Evolutionary conservation across 2,329 filamentous ascomycete species (phyloP).

Genomic region (Lachnellula subtilissima): DNA sequence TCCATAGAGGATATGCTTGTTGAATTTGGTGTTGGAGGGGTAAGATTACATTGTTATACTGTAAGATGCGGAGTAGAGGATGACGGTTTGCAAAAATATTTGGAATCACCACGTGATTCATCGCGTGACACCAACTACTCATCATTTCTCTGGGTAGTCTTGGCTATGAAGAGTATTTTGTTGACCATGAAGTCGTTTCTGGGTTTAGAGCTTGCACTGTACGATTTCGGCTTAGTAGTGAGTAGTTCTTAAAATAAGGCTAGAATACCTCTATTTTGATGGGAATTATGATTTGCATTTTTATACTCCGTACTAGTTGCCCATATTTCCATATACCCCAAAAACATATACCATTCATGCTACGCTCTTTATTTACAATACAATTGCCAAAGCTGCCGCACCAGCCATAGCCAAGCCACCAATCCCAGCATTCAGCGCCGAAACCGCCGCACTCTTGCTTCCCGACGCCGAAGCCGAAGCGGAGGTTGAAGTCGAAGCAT

Average conservation of each 20-base stretch:
- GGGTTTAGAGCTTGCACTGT: too few species aligned
- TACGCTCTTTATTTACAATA: constrained; percentile 4
- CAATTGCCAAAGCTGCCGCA: constrained; percentile 3
- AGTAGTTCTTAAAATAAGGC: too few species aligned
- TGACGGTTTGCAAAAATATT: not conserved
- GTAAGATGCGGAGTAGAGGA: not conserved
- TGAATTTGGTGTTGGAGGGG: too few species aligned
- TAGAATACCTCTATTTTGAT: too few species aligned
- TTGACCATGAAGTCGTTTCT: too few species aligned
- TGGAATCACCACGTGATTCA: not conserved
- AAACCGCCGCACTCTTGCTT: constrained; percentile 3
- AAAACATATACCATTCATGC: not conserved
- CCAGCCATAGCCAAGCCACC: constrained; percentile 8
- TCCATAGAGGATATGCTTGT: constrained; percentile 8
- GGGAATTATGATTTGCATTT: too few species aligned
- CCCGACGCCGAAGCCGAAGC: not conserved
- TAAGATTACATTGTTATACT: not conserved
- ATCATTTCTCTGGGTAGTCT: too few species aligned
- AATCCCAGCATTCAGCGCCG: not conserved
- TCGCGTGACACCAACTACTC: too few species aligned
- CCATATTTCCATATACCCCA: not conserved
- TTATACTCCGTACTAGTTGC: not conserved
- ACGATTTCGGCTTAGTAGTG: too few species aligned
- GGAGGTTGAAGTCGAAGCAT: not conserved
- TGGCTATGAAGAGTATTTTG: too few species aligned